These are phyloP conservation scores for Cucurbita moschata DNA, from an alignment of 306 rosid species.

Conservation along the genomic window DNA sequence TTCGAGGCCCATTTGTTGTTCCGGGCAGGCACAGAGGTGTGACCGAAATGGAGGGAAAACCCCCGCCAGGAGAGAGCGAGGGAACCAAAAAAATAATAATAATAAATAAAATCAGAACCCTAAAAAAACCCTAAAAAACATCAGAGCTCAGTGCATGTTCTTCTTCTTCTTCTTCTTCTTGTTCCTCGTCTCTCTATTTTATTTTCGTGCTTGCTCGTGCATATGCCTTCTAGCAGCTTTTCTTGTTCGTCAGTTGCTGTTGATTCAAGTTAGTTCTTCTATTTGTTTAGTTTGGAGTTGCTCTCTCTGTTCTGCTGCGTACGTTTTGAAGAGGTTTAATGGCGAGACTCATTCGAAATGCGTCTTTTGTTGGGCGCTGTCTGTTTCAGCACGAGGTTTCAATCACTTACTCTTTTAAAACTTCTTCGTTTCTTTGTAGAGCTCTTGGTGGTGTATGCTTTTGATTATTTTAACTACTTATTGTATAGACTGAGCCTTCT, in stretches of 20 bases:
- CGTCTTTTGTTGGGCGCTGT: constrained; percentile 33
- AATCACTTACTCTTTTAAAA: not conserved
- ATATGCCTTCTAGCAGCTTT: not conserved
- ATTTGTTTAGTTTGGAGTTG: not conserved
- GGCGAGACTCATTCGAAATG: constrained; percentile 63
- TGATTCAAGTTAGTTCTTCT: not conserved
- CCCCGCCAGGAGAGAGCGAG: not conserved
- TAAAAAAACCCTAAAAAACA: not conserved
- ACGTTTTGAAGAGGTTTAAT: constrained; percentile 18
- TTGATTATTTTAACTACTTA: not conserved
- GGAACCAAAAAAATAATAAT: too few species aligned
- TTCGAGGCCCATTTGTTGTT: too few species aligned
- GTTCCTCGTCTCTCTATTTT: not conserved
- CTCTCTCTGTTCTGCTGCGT: not conserved
- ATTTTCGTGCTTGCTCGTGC: not conserved
- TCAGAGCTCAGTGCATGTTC: not conserved
- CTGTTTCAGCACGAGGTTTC: constrained; percentile 32
- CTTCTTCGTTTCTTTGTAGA: not conserved
- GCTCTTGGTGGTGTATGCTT: not conserved
- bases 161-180: not conserved
- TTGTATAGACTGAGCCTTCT: not conserved
- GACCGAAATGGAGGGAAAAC: not conserved
- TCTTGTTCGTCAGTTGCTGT: not conserved
- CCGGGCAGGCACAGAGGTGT: too few species aligned
- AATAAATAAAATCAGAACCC: not conserved